phyloP scores from a whole-genome alignment of 208 protist species.

The Leishmania martiniquensis region DNA sequence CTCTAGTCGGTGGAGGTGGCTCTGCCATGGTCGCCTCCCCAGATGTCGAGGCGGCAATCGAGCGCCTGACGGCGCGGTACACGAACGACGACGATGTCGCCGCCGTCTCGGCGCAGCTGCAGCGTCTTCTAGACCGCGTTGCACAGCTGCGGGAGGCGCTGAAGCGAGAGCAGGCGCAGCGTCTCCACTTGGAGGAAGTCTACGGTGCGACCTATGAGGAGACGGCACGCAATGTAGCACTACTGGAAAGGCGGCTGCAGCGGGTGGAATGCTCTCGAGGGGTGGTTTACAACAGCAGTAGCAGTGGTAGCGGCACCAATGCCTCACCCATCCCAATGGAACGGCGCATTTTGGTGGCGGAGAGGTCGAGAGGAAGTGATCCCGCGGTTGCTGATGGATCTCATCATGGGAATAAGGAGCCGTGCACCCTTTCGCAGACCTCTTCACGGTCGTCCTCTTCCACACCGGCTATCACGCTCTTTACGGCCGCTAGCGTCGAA shows the following conservation, averaged over 20 bases:
- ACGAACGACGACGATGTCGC: constrained; percentile 22
- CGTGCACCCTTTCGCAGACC: constrained; percentile 5
- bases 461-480: constrained; percentile 14
- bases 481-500: constrained; percentile 19
- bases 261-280: constrained; percentile 26
- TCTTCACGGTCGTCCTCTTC: constrained; percentile 25
- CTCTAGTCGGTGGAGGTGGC: too few species aligned
- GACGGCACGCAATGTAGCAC: constrained; percentile 38
- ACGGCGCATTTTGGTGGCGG: constrained; percentile 9
- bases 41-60: constrained; percentile 12
- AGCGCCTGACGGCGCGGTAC: constrained; percentile 25
- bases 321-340: constrained; percentile 2
- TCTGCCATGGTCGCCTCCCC: constrained; percentile 8
- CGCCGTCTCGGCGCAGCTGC: constrained; percentile 25
- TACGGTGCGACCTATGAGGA: constrained; percentile 38
- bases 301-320: neutral
- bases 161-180: constrained; percentile 47
- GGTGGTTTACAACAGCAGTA: constrained; percentile 4
- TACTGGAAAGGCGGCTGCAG: constrained; percentile 53
- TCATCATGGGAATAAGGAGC: neutral
- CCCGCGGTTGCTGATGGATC: neutral
- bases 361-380: neutral
- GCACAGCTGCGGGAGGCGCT: constrained; percentile 34
- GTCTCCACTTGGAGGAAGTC: constrained; percentile 54
- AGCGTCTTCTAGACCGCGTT: constrained; percentile 26